These are phyloP conservation scores for Yamadazyma sp. DNA, from an alignment of 805 yeast species.

Conservation along the genomic window DNA sequence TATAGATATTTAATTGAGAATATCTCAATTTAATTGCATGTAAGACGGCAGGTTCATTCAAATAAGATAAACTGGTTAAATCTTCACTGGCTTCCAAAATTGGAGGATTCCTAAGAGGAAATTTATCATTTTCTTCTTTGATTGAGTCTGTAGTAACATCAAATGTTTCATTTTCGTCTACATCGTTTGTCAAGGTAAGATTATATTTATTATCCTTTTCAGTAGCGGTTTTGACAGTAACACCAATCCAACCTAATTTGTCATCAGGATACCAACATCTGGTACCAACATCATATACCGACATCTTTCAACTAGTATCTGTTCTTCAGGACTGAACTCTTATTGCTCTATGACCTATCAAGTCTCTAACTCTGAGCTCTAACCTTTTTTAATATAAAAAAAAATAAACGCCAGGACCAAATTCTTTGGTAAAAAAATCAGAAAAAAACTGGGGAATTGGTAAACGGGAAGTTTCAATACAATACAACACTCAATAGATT, in stretches of 20 bases:
- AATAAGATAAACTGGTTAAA: constrained; percentile 83
- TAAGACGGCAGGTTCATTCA: constrained; percentile 94
- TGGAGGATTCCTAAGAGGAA: constrained; percentile 86
- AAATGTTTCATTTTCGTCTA: constrained; percentile 38
- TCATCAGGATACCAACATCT: constrained; percentile 84
- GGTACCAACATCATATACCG: constrained; percentile 37
- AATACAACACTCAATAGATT: too few species aligned
- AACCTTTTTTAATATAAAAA: too few species aligned
- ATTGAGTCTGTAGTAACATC: constrained; percentile 48
- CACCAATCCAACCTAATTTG: constrained; percentile 72
- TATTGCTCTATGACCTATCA: too few species aligned
- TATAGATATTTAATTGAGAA: constrained; percentile 85
- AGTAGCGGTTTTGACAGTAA: constrained; percentile 45
- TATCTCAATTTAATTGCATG: constrained; percentile 91
- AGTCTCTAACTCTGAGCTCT: too few species aligned
- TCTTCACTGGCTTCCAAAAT: constrained; percentile 92
- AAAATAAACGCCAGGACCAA: too few species aligned
- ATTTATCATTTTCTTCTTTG: constrained; percentile 50
- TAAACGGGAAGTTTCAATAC: too few species aligned
- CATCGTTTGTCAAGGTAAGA: constrained; percentile 53
- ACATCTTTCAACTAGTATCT: too few species aligned
- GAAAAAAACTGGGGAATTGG: too few species aligned
- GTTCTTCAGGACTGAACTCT: too few species aligned
- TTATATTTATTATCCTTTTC: constrained; percentile 43
- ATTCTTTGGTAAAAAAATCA: too few species aligned